Base-by-base conservation (phyloP, 2,329 filamentous ascomycete genomes). In the Fusarium tuaranense region DNA sequence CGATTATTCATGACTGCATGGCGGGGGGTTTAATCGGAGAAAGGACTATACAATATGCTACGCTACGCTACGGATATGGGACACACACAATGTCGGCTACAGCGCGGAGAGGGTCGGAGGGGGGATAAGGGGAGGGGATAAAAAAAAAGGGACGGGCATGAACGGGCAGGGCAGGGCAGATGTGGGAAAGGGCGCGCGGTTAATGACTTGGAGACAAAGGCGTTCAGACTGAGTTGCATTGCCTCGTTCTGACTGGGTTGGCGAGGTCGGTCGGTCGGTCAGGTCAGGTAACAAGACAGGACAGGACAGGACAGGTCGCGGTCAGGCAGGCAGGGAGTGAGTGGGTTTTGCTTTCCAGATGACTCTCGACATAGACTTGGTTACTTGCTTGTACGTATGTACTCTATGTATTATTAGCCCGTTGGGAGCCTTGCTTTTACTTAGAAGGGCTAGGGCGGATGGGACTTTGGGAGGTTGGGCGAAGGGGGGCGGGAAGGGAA, bases 1-100 rank as follows among this genome's bases (percentile, higher is more conserved):
- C 74, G 70, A 76, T 77, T 67, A 78, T 66, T 78, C 65, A 78
- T 66, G 73, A 78, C 62, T 78, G 63, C 69, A 74, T 72, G 69
- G 67, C 63, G 63, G 71, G 64, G 69, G 65, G 70, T 68, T 75
- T 60, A 71, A 75, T 59, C 48, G 65, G 69, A 70, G 67, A 75
- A 73, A 53, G 65, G 68, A 53, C 65, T 67, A 70, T 71, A 46
- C 46, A 53, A 53, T 62, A 70, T 64, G 59, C 59, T 61, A 65
- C 62, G 59, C 65, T 69, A 73, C 69, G 55, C 72, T 72, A 63
- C 63, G 69, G 68, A 64, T 57, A 74, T 63, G 62, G 67, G 59
- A 72, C 36, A 74, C 55, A 70, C 36, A 74, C 55, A 70, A 67
- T 67, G 65, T 63, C 62, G 63, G 73, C 69, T 67, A 71, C 39